Evolutionary conservation across 2,329 filamentous ascomycete species (phyloP).

Genomic region (Arthrinium puccinioides): DNA sequence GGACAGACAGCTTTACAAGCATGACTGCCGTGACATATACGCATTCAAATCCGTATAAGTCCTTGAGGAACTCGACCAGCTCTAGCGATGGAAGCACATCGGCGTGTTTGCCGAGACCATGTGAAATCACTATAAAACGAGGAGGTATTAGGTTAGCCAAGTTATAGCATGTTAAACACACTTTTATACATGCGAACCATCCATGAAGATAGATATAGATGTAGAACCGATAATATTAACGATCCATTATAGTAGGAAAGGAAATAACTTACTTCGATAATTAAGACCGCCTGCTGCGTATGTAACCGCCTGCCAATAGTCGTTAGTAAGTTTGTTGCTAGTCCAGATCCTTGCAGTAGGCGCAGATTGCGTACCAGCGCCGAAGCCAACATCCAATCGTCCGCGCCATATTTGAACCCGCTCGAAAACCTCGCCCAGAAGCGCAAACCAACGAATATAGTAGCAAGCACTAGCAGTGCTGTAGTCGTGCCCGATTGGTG

Average conservation of each 20-base stretch:
- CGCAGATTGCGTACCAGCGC: constrained; percentile 6
- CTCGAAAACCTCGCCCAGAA: constrained; percentile 9
- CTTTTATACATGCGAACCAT: too few relatives aligned
- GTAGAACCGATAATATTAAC: background rate
- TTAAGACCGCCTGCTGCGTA: constrained; percentile 8
- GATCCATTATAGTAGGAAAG: background rate
- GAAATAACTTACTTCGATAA: constrained; percentile 7
- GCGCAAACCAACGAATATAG: constrained; percentile 6
- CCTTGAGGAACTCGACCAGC: constrained; percentile 7
- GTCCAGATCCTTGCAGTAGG: too few relatives aligned
- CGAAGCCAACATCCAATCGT: constrained; percentile 7
- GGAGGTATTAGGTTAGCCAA: too few relatives aligned
- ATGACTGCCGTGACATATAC: constrained; percentile 12
- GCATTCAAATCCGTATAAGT: constrained; percentile 8
- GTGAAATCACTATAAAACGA: constrained; percentile 6
- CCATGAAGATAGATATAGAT: too few relatives aligned
- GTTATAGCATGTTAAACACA: too few relatives aligned
- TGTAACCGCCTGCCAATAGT: constrained; percentile 3
- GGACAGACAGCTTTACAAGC: constrained; percentile 14
- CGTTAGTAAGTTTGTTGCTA: background rate
- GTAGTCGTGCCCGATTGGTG: background rate
- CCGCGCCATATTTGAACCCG: constrained; percentile 4
- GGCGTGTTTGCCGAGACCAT: constrained; percentile 9
- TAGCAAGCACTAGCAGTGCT: constrained; percentile 7
- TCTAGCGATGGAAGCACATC: background rate